Percentiles rank a stretch among this genome's conserved stretches.
Conservation (phyloP, 768 basidiomycete genomes). For the Trametes maxima region DNA sequence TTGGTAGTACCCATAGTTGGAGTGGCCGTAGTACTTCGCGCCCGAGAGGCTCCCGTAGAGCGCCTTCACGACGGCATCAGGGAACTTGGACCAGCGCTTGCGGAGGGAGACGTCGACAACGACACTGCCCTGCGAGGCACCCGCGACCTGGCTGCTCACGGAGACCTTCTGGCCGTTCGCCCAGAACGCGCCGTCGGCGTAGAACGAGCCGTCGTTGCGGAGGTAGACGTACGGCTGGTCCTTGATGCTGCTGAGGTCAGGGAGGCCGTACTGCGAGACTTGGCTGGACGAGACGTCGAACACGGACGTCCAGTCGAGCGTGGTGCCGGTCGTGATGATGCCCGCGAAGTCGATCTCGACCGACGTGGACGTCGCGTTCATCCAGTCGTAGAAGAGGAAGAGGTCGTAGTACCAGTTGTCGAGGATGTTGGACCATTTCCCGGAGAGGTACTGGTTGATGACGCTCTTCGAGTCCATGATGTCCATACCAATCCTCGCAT, state of each 20-base stretch:
- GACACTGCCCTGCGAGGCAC: constrained; percentile 2
- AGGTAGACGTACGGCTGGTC: constrained; percentile 7
- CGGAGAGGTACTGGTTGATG: constrained; percentile 16
- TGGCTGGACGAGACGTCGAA: constrained; percentile 11
- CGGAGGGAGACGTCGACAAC: constrained; percentile 4
- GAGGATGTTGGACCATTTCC: constrained; percentile 9
- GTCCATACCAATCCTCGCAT: constrained; percentile 11
- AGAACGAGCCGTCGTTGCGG: constrained; percentile 15
- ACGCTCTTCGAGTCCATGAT: constrained; percentile 14
- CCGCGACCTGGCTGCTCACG: constrained; percentile 1
- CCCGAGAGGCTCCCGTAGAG: constrained; percentile 14
- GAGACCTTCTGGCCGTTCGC: constrained; percentile 4
- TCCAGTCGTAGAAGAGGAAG: constrained; percentile 17
- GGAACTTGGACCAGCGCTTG: constrained; percentile 12
- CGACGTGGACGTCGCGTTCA: background rate
- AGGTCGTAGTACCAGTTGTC: constrained; percentile 21
- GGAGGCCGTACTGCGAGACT: constrained; percentile 7
- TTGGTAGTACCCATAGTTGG: constrained; percentile 17
- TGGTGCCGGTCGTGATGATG: constrained; percentile 3
- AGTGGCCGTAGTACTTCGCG: constrained; percentile 10
- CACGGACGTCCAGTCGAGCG: constrained; percentile 13
- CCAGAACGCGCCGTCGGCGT: constrained; percentile 15
- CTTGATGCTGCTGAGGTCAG: constrained; percentile 15
- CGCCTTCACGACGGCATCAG: constrained; percentile 8
- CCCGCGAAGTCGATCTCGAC: constrained; percentile 16